Conservation (phyloP, 306 rosid genomes). For the Castanea mollissima region DNA sequence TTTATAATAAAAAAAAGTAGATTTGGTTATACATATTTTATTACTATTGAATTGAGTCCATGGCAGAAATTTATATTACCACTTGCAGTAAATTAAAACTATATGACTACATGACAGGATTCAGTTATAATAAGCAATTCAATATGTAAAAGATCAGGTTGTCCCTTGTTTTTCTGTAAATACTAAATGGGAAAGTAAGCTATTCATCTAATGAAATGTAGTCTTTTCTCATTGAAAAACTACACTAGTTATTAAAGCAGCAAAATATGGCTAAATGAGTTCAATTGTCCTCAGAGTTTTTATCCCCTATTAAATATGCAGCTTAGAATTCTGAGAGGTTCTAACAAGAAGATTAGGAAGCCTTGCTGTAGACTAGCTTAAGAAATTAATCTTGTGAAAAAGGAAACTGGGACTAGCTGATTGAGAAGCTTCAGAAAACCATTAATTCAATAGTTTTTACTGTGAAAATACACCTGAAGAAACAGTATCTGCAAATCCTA, state of each 20-base stretch:
- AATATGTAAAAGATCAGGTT: background rate
- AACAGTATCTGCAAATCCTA: background rate
- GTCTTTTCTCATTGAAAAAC: background rate
- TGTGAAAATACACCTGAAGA: background rate
- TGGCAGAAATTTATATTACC: no score
- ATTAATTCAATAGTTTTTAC: background rate
- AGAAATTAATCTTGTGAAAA: background rate
- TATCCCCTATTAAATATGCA: background rate
- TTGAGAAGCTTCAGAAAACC: background rate
- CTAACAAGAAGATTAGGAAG: background rate
- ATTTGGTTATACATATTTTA: no score
- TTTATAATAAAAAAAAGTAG: no score
- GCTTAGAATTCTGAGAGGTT: background rate
- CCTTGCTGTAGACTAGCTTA: background rate
- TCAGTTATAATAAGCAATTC: background rate
- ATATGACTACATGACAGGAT: background rate
- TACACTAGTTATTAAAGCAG: background rate
- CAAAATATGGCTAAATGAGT: background rate
- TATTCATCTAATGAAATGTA: background rate
- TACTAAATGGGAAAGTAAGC: background rate
- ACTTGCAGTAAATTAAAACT: background rate
- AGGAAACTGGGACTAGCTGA: background rate
- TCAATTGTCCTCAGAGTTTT: background rate
- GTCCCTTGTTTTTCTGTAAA: background rate
- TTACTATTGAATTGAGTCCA: no score